Base-by-base conservation (phyloP, 2,329 filamentous ascomycete species). In the Penicillium sp. region DNA sequence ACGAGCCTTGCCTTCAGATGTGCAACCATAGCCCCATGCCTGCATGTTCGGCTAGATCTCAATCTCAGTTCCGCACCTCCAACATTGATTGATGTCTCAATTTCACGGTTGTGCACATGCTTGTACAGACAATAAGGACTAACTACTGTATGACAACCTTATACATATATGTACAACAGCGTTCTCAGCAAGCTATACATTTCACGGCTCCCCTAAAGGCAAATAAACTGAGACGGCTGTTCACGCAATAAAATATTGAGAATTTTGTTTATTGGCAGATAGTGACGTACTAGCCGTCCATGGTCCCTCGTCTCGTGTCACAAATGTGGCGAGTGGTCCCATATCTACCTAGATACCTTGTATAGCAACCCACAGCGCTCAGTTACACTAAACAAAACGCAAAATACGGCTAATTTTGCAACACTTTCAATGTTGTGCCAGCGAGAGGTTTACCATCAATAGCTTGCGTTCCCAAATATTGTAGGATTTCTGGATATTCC, bases 381-480 rank as follows among this genome's bases (percentile, higher is more conserved):
- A 19, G 23, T 40, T 27, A 29, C 21, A 25, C 31, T 9, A 21
- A 29, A 7, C 2, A 6, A 19, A 40, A 12, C 6, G 23, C 17
- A 40, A 9, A 19, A 12, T 10, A 17, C n/a, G 7, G 4, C 33
- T 27, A 40, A 25, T n/a, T 10, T 47, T 23, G 46, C 19, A 37
- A 48, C 31, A 31, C 12, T 19, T 8, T 52, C 9, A 56, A 48
- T 56, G 55, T 5, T 61, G 51, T 25, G 27, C 56, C 17, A 25
- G 42, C 12, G 58, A 61, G 13, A 65, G 29, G 6, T 54, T 56
- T 19, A 68, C 61, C 54, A 67, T 60, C 27, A 68, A 47, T 6
- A 61, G 52, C n/a, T 59, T 64, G 38, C 62, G 64, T 29, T 69
- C 63, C 67, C 64, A 69, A 8, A 66, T 33, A 12, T 60, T 60